These are phyloP conservation scores for Talaromyces wortmannii DNA, from an alignment of 495 filamentous ascomycete genomes.

Conservation along the genomic window DNA sequence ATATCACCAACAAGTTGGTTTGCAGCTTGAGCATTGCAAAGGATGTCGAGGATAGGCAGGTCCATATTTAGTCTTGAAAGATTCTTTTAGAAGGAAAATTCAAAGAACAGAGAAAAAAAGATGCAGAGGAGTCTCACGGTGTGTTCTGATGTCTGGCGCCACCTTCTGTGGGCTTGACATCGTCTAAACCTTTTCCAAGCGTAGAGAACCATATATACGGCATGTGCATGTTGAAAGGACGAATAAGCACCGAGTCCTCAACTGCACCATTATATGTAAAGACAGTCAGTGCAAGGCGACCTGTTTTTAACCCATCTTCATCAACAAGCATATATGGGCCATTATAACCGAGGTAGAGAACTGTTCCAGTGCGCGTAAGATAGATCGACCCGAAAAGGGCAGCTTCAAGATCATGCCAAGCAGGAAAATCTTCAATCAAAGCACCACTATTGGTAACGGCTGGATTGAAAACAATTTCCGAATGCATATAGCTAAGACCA, in stretches of 20 bases:
- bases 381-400: constrained; percentile 1
- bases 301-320: constrained; percentile 4
- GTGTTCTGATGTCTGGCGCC: constrained; percentile 5
- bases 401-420: constrained; percentile 7
- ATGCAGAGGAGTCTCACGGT: not conserved
- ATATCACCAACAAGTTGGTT: not conserved
- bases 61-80: constrained; percentile 7
- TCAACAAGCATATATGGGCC: constrained; percentile 2
- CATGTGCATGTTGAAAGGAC: constrained; percentile 6
- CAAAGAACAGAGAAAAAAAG: not conserved
- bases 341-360: constrained; percentile 1
- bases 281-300: constrained; percentile 1
- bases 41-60: constrained; percentile 8
- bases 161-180: not conserved
- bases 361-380: constrained; percentile 3
- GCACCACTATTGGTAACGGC: not conserved
- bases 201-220: constrained; percentile 1
- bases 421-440: constrained; percentile 6
- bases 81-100: not conserved
- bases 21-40: not conserved
- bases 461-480: constrained; percentile 5
- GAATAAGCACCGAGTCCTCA: constrained; percentile 2
- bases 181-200: not conserved
- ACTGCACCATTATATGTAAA: constrained; percentile 1
- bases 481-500: not conserved